phyloP scores from a whole-genome alignment of 2,329 filamentous ascomycete genomes.

The Rhynchosporium agropyri region DNA sequence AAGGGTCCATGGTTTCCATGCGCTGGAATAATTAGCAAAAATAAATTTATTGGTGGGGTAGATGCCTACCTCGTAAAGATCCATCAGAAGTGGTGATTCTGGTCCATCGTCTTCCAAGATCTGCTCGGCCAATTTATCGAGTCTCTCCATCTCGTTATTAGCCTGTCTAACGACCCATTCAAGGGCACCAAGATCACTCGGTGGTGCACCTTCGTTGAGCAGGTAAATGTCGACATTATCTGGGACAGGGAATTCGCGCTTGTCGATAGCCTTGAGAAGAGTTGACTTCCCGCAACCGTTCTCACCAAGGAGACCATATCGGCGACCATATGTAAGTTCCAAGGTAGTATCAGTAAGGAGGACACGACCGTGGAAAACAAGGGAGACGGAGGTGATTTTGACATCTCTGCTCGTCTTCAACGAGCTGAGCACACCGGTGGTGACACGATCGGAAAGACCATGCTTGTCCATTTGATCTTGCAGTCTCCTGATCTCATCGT shows the following conservation, averaged over 20 bases:
- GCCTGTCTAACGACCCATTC: slow-evolving; percentile 98
- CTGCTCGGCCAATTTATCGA: slow-evolving; percentile 87
- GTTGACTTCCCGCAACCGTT: slow-evolving; percentile 99
- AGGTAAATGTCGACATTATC: slow-evolving; percentile 98
- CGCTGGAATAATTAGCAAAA: slow-evolving; percentile 58
- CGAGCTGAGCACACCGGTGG: slow-evolving; percentile 92
- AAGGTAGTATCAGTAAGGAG: slow-evolving; percentile 92
- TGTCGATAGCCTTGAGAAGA: slow-evolving; percentile 91
- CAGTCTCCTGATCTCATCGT: slow-evolving; percentile 82
- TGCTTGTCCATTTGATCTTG: slow-evolving; percentile 93
- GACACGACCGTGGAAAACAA: slow-evolving; percentile 98
- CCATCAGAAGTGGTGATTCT: slow-evolving; percentile 85
- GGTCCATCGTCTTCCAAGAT: slow-evolving; percentile 91
- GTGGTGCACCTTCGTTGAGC: slow-evolving; percentile 93
- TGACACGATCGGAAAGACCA: slow-evolving; percentile 95
- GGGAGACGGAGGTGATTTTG: slow-evolving; percentile 82
- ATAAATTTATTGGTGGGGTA: slow-evolving; percentile 15
- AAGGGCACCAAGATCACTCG: slow-evolving; percentile 83
- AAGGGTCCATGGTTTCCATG: slow-evolving; percentile 98
- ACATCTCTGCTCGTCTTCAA: slow-evolving; percentile 81
- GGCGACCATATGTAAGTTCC: slow-evolving; percentile 78
- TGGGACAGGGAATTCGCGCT: slow-evolving; percentile 92
- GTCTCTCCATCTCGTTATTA: slow-evolving; percentile 85
- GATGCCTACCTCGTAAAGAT: slow-evolving; percentile 85
- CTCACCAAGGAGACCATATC: slow-evolving; percentile 95